Percentiles rank a stretch among this genome's conserved stretches.
Conservation (phyloP, 2,329 filamentous ascomycete species). For the Stromatinia cepivora region DNA sequence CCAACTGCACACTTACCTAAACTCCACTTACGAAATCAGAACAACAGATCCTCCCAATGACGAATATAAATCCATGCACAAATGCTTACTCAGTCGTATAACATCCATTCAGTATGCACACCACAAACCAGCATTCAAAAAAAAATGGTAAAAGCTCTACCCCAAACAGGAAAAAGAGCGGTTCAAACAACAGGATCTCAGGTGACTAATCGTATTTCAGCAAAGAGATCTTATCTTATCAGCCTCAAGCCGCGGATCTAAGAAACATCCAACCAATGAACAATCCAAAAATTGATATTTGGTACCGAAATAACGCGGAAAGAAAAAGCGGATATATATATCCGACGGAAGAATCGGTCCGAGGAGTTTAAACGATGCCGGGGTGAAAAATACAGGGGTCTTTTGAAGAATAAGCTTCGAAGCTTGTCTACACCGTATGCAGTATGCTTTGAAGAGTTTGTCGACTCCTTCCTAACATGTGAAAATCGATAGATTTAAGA, state of each 20-base stretch:
- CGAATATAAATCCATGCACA: not conserved
- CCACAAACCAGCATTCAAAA: not conserved
- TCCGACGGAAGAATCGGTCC: not conserved
- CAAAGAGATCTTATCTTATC: slow-evolving; percentile 2
- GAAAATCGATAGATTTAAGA: too few relatives aligned
- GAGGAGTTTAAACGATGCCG: not conserved
- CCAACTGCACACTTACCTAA: not conserved
- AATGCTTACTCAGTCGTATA: too few relatives aligned
- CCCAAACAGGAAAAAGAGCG: not conserved
- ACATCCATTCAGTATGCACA: not conserved
- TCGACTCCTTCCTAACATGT: too few relatives aligned
- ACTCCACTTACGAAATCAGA: slow-evolving; percentile 9
- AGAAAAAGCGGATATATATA: not conserved
- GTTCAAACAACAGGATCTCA: not conserved
- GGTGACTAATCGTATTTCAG: not conserved
- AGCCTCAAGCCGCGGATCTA: not conserved
- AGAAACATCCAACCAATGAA: not conserved
- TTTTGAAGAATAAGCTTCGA: not conserved
- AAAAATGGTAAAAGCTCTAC: not conserved
- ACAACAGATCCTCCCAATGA: not conserved
- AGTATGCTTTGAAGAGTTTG: too few relatives aligned
- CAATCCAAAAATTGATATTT: not conserved
- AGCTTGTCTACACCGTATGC: not conserved
- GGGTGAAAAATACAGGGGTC: not conserved
- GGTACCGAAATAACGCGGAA: not conserved